Percentiles rank a stretch among this genome's conserved stretches.
phyloP scores from a whole-genome alignment of 768 basidiomycete genomes.

The Pleurotus giganteus region DNA sequence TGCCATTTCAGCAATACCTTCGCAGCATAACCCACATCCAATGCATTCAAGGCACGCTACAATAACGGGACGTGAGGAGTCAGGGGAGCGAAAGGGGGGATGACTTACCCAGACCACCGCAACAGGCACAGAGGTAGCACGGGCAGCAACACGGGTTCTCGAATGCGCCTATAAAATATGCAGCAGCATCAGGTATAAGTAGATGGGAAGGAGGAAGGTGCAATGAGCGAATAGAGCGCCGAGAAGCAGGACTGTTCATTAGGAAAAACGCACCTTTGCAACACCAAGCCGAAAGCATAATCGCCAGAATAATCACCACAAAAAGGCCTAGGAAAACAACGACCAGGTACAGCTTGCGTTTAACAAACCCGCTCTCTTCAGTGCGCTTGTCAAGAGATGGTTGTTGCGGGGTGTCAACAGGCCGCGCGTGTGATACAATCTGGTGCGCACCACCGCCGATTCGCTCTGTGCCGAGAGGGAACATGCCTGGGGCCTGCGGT shows the following conservation, averaged over 20 bases:
- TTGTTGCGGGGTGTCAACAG: background rate
- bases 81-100: background rate
- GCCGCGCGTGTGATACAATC: background rate
- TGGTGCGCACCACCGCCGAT: background rate
- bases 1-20: constrained; percentile 28
- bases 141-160: constrained; percentile 67
- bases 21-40: constrained; percentile 66
- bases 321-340: constrained; percentile 61
- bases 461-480: no score
- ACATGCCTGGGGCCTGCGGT: no score
- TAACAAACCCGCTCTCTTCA: constrained; percentile 2
- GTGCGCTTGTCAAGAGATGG: background rate
- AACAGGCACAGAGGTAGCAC: constrained; percentile 72
- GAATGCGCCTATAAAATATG: constrained; percentile 44
- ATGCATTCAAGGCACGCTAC: constrained; percentile 67
- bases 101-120: constrained; percentile 58
- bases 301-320: constrained; percentile 48
- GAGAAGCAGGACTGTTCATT: background rate
- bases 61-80: background rate
- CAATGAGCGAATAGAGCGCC: background rate
- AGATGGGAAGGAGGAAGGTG: background rate
- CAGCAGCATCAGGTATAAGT: no score
- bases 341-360: constrained; percentile 49
- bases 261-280: constrained; percentile 44
- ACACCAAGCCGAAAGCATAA: constrained; percentile 69